Percentiles rank a stretch among this genome's conserved stretches.
phyloP scores from a whole-genome alignment of 2,329 filamentous ascomycete genomes.

The Pseudogymnoascus sp. region DNA sequence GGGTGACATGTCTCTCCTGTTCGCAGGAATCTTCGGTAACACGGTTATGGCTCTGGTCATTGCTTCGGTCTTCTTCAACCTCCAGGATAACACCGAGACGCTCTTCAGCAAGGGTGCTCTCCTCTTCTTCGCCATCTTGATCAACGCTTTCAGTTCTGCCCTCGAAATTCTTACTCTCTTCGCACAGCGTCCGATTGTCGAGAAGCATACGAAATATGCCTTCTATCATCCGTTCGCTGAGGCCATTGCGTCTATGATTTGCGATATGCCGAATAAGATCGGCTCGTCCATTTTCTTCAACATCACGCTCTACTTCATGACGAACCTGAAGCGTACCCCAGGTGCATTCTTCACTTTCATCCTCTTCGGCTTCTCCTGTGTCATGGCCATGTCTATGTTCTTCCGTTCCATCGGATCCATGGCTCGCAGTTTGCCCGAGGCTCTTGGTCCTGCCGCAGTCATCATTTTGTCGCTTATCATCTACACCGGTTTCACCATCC shows the following conservation, averaged over 20 bases:
- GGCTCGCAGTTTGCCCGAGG: constrained; percentile 63
- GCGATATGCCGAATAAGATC: constrained; percentile 79
- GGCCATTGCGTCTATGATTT: constrained; percentile 81
- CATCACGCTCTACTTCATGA: constrained; percentile 77
- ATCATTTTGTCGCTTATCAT: constrained; percentile 33
- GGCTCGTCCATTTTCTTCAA: constrained; percentile 71
- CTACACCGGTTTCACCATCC: constrained; percentile 38
- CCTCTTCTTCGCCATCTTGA: constrained; percentile 61
- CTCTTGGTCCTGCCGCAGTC: constrained; percentile 54
- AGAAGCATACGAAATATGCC: constrained; percentile 82
- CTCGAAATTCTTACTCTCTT: constrained; percentile 76
- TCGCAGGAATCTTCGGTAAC: constrained; percentile 38
- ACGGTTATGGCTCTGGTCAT: constrained; percentile 55
- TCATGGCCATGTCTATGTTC: constrained; percentile 66
- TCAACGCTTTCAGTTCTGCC: constrained; percentile 58
- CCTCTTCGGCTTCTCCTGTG: constrained; percentile 26
- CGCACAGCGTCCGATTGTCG: constrained; percentile 82
- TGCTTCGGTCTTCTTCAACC: constrained; percentile 58
- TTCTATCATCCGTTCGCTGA: constrained; percentile 87
- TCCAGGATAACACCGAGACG: constrained; percentile 45
- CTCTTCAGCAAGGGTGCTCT: constrained; percentile 59
- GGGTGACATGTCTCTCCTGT: constrained; percentile 65
- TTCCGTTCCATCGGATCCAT: constrained; percentile 74
- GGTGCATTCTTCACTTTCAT: constrained; percentile 79
- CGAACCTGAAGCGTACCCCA: constrained; percentile 58